These are phyloP conservation scores for Arabidopsis suecica DNA, from an alignment of 345 rosid species.

Conservation along the genomic window DNA sequence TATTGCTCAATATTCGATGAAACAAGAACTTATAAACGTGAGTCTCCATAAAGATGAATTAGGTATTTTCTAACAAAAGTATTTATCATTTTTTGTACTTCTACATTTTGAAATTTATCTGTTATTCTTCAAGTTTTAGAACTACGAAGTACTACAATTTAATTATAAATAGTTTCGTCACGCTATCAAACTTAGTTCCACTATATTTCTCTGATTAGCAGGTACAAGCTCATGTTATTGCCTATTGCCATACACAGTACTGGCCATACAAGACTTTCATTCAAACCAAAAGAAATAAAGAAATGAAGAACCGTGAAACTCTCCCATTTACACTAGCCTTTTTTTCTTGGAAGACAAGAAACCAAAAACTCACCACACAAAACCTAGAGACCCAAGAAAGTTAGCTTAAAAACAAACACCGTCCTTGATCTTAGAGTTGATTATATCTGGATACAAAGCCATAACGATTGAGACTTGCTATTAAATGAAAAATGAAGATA, in stretches of 20 bases:
- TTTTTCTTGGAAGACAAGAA: constrained; percentile 1
- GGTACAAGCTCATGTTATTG: neutral
- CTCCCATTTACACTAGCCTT: neutral
- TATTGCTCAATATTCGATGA: constrained; percentile 1
- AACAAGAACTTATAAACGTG: neutral
- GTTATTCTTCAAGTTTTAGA: neutral
- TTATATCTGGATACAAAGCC: neutral
- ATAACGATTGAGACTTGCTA: neutral
- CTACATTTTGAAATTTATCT: neutral
- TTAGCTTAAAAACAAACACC: neutral
- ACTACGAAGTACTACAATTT: neutral
- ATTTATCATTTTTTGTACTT: neutral
- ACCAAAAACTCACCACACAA: constrained; percentile 1
- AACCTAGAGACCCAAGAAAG: neutral
- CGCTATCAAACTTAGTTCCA: neutral
- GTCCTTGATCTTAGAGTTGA: neutral
- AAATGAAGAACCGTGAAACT: neutral
- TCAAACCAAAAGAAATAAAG: neutral
- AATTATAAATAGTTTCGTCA: neutral
- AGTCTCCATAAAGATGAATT: neutral
- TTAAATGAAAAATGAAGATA: too few relatives aligned
- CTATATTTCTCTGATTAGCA: neutral
- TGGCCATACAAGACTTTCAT: neutral
- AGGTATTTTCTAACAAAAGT: neutral
- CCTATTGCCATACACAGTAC: neutral